Conservation (phyloP, 179 eudicot species). For the Patellifolia procumbens region DNA sequence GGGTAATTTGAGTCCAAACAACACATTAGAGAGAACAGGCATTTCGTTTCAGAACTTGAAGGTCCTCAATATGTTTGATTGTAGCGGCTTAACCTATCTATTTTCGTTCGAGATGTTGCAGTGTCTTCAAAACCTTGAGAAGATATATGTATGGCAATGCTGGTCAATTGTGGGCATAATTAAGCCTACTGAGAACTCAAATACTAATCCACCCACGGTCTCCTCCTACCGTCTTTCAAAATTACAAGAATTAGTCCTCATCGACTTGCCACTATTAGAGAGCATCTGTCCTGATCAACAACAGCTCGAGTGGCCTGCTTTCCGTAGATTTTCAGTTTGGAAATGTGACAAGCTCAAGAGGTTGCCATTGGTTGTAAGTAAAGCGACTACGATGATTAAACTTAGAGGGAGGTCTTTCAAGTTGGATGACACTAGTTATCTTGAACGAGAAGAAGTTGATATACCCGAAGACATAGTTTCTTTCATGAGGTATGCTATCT, state of each 20-base stretch:
- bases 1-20: not conserved
- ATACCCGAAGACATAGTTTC: not conserved
- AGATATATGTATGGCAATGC: not conserved
- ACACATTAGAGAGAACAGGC: slow-evolving; percentile 1
- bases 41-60: slow-evolving; percentile 12
- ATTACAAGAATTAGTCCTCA: slow-evolving; percentile 15
- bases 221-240: not conserved
- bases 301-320: not conserved
- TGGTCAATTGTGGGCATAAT: not conserved
- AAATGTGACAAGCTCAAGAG: not conserved
- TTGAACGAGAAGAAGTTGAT: not conserved
- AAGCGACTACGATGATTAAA: not conserved
- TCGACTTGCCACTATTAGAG: not conserved
- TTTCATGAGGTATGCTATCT: not conserved
- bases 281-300: not conserved
- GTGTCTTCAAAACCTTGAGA: slow-evolving; percentile 4
- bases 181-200: not conserved
- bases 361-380: not conserved
- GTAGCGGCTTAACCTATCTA: not conserved
- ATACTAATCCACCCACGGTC: not conserved
- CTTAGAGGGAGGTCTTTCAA: not conserved
- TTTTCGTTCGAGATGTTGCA: not conserved
- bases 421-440: not conserved
- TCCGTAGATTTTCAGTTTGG: slow-evolving; percentile 14
- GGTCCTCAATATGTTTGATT: slow-evolving; percentile 11